Evolutionary conservation across 306 rosid genomes (phyloP), one percentile per base, ranked within the genome.

Genomic region (Sicyos edulis): DNA sequence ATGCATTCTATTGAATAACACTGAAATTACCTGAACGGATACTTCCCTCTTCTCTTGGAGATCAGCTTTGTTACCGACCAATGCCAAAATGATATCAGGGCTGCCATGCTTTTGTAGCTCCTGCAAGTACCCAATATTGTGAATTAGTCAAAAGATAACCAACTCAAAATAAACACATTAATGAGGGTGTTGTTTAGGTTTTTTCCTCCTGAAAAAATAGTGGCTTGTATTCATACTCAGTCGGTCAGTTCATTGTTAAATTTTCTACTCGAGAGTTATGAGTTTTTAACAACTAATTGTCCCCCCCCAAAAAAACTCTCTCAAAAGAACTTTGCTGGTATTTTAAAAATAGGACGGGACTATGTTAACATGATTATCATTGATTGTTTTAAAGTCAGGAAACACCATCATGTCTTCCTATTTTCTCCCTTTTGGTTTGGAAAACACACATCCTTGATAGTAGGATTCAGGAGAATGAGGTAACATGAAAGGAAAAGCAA

Each of bases 11-110:
- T 68, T 24, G 34, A 69, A 79, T 72, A 64, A 51, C 55, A 51
- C 12, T 56, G 68, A 77, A 69, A 77, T 85, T 78, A 88, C 98
- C 84, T 92, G 84, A 80, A 81, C 81, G 19, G 93, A 73, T 13
- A 92, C 96, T 83, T 92, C 90, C 16, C 96, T 89, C 82, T 87
- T 88, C 81, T 90, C 98, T 12, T 76, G 86, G 79, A 90, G 96
- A 82, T 92, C 96, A 8, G 98, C 98, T 88, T 92, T 92, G 76
- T 90, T 90, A 63, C 98, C 96, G 0, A 92, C 98, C 82, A 92
- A 82, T 73, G 96, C 98, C 93, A 92, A 82, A 69, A 92, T 89
- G 74, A 92, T 88, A 76, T 92, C 96, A 65, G 96, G 96, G 82
- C 84, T 88, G 76, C 98, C 98, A 82, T 90, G 96, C 79, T 92